Conservation (phyloP, 2,329 filamentous ascomycete species). For the Eutypa lata region DNA sequence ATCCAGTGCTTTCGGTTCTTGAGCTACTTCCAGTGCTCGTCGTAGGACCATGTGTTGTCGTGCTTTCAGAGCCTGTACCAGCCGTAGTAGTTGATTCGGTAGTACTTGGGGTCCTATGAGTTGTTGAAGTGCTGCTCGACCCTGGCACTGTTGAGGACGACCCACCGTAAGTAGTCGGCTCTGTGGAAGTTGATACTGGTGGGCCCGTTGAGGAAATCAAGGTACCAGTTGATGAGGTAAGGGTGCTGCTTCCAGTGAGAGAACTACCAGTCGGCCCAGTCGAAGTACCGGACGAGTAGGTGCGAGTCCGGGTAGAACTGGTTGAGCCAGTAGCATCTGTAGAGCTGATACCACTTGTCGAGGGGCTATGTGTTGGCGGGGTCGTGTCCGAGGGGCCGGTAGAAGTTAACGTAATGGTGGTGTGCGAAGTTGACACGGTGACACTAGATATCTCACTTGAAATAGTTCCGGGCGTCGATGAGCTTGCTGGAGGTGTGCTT, state of each 20-base stretch:
- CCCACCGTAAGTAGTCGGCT: background rate
- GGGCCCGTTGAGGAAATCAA: background rate
- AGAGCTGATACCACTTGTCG: constrained; percentile 5
- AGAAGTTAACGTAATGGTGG: background rate
- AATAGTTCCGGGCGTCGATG: background rate
- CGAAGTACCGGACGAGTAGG: constrained; percentile 4
- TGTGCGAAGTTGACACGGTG: background rate
- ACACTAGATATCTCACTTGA: background rate
- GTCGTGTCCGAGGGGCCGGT: constrained; percentile 1
- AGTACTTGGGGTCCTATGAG: background rate
- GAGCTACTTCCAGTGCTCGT: constrained; percentile 2
- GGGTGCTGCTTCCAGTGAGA: background rate
- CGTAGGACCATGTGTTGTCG: background rate
- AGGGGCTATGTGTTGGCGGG: background rate
- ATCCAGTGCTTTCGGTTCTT: constrained; percentile 1
- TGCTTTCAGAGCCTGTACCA: background rate
- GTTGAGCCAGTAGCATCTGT: constrained; percentile 2
- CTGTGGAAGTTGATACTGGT: background rate
- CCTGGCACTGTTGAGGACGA: background rate
- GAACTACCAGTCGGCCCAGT: background rate
- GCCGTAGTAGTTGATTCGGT: background rate
- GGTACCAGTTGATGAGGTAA: background rate
- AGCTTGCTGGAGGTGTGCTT: background rate
- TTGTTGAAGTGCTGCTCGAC: background rate
- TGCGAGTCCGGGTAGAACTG: constrained; percentile 15